phyloP scores from a whole-genome alignment of 176 grass and related monocot species.

The Carex scoparia region DNA sequence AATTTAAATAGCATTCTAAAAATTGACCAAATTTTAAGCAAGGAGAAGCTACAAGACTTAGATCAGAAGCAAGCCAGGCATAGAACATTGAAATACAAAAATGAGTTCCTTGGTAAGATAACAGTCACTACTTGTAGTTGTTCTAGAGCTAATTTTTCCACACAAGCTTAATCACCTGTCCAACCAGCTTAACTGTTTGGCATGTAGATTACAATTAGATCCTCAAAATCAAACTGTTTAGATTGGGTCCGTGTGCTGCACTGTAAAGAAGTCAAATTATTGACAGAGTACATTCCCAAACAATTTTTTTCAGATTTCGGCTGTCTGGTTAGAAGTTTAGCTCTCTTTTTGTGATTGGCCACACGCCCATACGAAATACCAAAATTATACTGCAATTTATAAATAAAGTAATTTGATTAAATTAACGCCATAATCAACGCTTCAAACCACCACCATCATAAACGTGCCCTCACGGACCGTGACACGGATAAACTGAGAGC shows the following conservation, averaged over 20 bases:
- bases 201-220: not conserved
- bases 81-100: not conserved
- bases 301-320: not conserved
- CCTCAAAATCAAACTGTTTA: not conserved
- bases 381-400: not conserved
- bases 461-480: not conserved
- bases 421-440: not conserved
- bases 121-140: not conserved
- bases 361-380: not conserved
- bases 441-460: not conserved
- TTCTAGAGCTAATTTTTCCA: not conserved
- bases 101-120: not conserved
- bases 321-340: not conserved
- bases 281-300: not conserved
- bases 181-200: not conserved
- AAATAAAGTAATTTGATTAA: not conserved
- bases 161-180: not conserved
- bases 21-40: not conserved
- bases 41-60: not conserved
- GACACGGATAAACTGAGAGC: not conserved
- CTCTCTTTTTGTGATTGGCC: not conserved
- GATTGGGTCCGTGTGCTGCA: not conserved
- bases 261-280: not conserved
- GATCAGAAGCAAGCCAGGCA: not conserved
- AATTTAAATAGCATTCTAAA: slow-evolving; percentile 6